phyloP scores from a whole-genome alignment of 495 filamentous ascomycete genomes.

The Annulohypoxylon stygium region DNA sequence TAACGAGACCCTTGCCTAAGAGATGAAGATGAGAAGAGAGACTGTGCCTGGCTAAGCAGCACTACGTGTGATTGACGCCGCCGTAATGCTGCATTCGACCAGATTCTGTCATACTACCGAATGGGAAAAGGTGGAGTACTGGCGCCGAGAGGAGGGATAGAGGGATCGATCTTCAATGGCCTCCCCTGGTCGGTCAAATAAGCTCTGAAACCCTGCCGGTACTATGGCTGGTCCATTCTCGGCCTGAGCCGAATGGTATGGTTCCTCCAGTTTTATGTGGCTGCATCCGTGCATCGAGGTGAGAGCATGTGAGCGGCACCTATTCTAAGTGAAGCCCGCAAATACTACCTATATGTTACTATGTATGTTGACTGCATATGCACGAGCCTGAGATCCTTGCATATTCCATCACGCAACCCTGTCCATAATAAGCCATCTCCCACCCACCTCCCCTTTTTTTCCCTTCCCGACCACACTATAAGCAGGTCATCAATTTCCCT shows the following conservation, averaged over 20 bases:
- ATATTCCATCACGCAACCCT: conserved; percentile 7
- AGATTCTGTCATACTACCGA: conserved; percentile 25
- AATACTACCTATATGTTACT: neutral
- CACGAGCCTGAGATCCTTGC: conserved; percentile 38
- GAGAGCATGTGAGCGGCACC: conserved; percentile 46
- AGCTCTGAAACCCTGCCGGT: conserved; percentile 52
- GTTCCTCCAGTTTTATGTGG: conserved; percentile 41
- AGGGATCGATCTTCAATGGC: conserved; percentile 39
- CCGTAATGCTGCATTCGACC: conserved; percentile 25
- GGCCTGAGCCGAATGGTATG: conserved; percentile 53
- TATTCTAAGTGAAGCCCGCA: conserved; percentile 21
- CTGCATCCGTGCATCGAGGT: conserved; percentile 44
- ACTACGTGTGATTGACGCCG: conserved; percentile 34
- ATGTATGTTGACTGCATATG: conserved; percentile 32
- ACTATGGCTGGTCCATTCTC: conserved; percentile 49
- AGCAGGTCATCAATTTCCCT: conserved; percentile 44
- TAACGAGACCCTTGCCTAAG: neutral
- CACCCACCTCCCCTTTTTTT: conserved; percentile 1
- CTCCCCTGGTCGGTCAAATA: conserved; percentile 49
- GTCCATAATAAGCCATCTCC: conserved; percentile 15
- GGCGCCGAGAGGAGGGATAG: conserved; percentile 6
- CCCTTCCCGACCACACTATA: conserved; percentile 32
- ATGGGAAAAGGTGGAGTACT: conserved; percentile 11
- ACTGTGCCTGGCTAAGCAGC: conserved; percentile 15
- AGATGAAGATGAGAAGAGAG: conserved; percentile 8